Conservation (phyloP, 2,329 filamentous ascomycete species). For the Chaetomiaceae sp. region DNA sequence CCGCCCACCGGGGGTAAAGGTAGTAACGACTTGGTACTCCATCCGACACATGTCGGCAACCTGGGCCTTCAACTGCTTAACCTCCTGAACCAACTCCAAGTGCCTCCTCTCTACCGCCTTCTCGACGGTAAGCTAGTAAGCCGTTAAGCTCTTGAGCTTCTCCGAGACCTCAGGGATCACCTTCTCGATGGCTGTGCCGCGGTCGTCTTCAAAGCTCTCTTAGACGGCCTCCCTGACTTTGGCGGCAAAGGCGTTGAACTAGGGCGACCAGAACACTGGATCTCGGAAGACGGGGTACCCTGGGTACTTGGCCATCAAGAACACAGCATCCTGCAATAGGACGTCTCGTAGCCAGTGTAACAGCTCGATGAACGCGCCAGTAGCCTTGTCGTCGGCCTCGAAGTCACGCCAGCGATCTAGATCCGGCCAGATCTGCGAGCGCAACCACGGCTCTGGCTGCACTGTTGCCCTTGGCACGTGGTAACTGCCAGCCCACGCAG, state of each 20-base stretch:
- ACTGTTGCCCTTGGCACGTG: too few species aligned
- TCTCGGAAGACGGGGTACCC: slow-evolving; percentile 1
- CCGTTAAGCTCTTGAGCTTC: slow-evolving; percentile 1
- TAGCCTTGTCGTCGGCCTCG: not conserved
- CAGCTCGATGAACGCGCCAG: slow-evolving; percentile 1
- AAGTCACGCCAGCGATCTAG: not conserved
- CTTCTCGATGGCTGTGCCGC: slow-evolving; percentile 2
- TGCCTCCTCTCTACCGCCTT: too few species aligned
- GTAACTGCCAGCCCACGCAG: too few species aligned
- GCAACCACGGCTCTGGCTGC: too few species aligned
- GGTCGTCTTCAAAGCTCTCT: slow-evolving; percentile 5
- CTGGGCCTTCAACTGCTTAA: too few species aligned
- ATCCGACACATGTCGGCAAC: too few species aligned
- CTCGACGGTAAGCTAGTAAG: too few species aligned
- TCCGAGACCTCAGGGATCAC: slow-evolving; percentile 3
- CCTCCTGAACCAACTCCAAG: too few species aligned
- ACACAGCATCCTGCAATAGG: too few species aligned
- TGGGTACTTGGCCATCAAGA: slow-evolving; percentile 1
- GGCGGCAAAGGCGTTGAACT: slow-evolving; percentile 4
- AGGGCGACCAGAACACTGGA: not conserved
- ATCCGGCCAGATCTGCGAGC: too few species aligned
- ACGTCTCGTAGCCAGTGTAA: slow-evolving; percentile 1
- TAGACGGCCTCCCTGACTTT: too few species aligned
- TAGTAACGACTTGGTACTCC: too few species aligned
- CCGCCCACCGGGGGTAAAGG: not conserved